These are phyloP conservation scores for Podochytrium sp. DNA, from an alignment of 192 early-diverging fungal genomes.

Conservation along the genomic window DNA sequence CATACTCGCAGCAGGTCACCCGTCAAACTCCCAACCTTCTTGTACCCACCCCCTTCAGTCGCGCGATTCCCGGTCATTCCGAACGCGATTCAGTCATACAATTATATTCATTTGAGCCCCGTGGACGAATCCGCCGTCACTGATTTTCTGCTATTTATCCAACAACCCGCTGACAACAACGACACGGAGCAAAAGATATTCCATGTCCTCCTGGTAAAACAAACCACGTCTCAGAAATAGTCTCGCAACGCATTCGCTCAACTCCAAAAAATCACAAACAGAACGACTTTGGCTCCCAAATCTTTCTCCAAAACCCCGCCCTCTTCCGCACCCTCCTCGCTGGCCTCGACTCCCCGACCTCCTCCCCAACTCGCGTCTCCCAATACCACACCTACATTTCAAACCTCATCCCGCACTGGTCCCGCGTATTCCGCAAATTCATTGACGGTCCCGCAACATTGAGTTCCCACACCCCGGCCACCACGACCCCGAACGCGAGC, in stretches of 20 bases:
- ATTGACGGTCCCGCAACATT: slow-evolving; percentile 2
- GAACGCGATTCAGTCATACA: slow-evolving; percentile 33
- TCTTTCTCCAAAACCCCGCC: slow-evolving; percentile 38
- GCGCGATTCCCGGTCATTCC: slow-evolving; percentile 9
- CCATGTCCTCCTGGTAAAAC: slow-evolving; percentile 23
- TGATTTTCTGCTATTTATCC: slow-evolving; percentile 32
- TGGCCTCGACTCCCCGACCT: neutral
- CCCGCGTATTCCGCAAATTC: slow-evolving; percentile 3
- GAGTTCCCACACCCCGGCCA: slow-evolving; percentile 4
- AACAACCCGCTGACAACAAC: neutral
- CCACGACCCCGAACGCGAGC: slow-evolving; percentile 16
- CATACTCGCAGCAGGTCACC: neutral
- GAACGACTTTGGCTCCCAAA: slow-evolving; percentile 32
- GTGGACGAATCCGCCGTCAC: slow-evolving; percentile 37
- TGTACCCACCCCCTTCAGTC: neutral
- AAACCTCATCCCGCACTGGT: slow-evolving; percentile 6
- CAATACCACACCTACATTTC: slow-evolving; percentile 23
- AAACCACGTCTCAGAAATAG: neutral
- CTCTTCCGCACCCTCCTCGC: slow-evolving; percentile 27
- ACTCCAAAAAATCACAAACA: neutral
- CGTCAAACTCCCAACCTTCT: neutral
- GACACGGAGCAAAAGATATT: slow-evolving; percentile 30
- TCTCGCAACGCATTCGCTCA: neutral
- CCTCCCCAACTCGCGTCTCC: neutral
- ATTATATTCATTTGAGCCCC: slow-evolving; percentile 27